phyloP scores from a whole-genome alignment of 2,329 filamentous ascomycete species.

The Dothistroma pini region DNA sequence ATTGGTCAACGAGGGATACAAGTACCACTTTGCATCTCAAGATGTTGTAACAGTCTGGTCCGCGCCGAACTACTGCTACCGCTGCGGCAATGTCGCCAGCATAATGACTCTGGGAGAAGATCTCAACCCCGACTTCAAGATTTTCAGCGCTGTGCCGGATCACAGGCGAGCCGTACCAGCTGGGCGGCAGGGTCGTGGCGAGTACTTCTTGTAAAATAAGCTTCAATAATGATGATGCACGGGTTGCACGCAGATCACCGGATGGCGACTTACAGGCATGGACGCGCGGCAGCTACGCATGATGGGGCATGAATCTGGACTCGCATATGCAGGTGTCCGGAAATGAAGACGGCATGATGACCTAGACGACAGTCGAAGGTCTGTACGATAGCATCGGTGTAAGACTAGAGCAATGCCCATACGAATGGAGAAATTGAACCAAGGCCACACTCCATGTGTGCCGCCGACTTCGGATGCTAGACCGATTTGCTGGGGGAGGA shows the following conservation, averaged over 20 bases:
- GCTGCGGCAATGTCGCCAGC: conserved; percentile 81
- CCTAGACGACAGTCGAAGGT: neutral
- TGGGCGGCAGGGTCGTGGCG: conserved; percentile 49
- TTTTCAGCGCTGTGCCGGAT: conserved; percentile 85
- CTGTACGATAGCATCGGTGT: conserved; percentile 4
- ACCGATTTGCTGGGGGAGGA: neutral
- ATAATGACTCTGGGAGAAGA: conserved; percentile 90
- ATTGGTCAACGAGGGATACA: conserved; percentile 73
- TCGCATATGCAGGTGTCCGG: neutral
- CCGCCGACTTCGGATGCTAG: neutral
- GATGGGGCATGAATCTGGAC: neutral
- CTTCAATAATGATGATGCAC: neutral
- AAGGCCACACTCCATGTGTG: neutral
- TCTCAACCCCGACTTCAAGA: conserved; percentile 85
- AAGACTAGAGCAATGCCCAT: conserved; percentile 7
- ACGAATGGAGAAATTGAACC: neutral
- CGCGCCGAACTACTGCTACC: conserved; percentile 94
- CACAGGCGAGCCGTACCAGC: conserved; percentile 76
- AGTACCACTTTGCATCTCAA: conserved; percentile 93
- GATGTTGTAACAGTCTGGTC: conserved; percentile 88
- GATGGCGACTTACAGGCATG: neutral
- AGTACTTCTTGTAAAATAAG: conserved; percentile 48
- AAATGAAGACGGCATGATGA: neutral
- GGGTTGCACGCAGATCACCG: neutral
- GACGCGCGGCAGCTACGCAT: neutral